phyloP scores from a whole-genome alignment of 106 monocot genomes.

The Dendrobium nobile region DNA sequence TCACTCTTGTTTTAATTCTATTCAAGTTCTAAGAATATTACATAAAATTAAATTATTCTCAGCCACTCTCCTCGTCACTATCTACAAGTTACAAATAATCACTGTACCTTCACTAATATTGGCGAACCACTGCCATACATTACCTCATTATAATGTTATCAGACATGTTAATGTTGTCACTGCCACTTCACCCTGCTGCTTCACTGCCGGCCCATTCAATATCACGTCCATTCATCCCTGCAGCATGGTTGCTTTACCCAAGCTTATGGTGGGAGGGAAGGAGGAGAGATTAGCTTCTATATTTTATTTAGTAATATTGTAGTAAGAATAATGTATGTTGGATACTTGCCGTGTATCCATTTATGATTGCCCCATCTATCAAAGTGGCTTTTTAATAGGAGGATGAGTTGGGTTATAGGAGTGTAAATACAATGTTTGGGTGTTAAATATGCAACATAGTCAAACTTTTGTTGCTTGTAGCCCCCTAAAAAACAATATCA shows the following conservation, averaged over 20 bases:
- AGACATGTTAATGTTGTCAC: not conserved
- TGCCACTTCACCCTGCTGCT: not conserved
- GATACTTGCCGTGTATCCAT: not conserved
- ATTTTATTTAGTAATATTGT: not conserved
- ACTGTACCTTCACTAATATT: not conserved
- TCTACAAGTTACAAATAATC: no score
- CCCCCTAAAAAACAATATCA: not conserved
- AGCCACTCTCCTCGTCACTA: not conserved
- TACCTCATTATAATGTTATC: not conserved
- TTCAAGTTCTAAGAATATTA: not conserved
- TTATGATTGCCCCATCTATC: not conserved
- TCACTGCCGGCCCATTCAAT: not conserved
- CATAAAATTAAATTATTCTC: not conserved
- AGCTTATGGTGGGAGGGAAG: not conserved
- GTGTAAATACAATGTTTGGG: not conserved
- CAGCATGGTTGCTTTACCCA: no score
- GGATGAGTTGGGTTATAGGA: not conserved
- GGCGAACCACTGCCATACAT: not conserved
- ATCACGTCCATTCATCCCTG: not conserved
- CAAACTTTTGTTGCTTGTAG: not conserved
- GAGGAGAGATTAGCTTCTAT: not conserved
- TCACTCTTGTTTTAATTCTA: not conserved
- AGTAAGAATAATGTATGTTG: not conserved
- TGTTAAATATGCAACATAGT: not conserved
- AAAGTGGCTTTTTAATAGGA: not conserved